Evolutionary conservation across 1,284 basidiomycete species (phyloP).

Genomic region (Farysia itapuensis): DNA sequence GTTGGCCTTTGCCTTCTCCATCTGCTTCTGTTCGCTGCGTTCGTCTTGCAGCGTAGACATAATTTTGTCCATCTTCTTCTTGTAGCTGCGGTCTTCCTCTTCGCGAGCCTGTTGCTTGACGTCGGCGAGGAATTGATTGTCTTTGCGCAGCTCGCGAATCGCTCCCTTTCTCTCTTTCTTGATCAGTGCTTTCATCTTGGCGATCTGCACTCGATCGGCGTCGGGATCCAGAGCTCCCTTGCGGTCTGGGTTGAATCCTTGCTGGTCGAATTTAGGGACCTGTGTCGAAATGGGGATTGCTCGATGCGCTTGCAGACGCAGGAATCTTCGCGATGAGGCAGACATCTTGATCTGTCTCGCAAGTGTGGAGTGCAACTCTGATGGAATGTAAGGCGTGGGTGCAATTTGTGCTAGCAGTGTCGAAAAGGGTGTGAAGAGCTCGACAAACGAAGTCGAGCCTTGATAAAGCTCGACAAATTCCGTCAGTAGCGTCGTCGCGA

Average conservation of each 20-base stretch:
- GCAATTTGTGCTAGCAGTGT: conserved; percentile 2
- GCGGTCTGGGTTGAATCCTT: conserved; percentile 74
- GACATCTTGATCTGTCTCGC: conserved; percentile 71
- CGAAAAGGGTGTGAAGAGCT: conserved; percentile 50
- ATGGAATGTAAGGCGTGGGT: too few relatives aligned
- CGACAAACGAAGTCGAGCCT: conserved; percentile 48
- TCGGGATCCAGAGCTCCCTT: conserved; percentile 82
- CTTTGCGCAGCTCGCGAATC: conserved; percentile 92
- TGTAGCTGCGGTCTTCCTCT: conserved; percentile 73
- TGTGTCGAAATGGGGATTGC: conserved; percentile 92
- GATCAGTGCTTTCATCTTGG: conserved; percentile 84
- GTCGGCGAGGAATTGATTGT: conserved; percentile 85
- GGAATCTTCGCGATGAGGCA: conserved; percentile 72
- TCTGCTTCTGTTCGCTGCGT: conserved; percentile 89
- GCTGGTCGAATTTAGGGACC: conserved; percentile 86
- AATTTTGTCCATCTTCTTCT: conserved; percentile 66
- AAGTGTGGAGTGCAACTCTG: conserved; percentile 52
- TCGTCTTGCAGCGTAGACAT: conserved; percentile 82
- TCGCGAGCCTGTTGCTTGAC: conserved; percentile 73
- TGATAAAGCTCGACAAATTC: conserved; percentile 48
- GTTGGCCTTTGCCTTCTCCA: conserved; percentile 68
- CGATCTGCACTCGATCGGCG: conserved; percentile 79
- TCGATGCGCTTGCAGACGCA: conserved; percentile 88
- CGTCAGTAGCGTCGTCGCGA: conserved; percentile 25
- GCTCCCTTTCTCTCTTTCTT: conserved; percentile 97